Percentiles rank a stretch among this genome's conserved stretches.
These are phyloP conservation scores for Jamesozyma lodderae DNA, from an alignment of 805 yeast genomes.

Conservation along the genomic window DNA sequence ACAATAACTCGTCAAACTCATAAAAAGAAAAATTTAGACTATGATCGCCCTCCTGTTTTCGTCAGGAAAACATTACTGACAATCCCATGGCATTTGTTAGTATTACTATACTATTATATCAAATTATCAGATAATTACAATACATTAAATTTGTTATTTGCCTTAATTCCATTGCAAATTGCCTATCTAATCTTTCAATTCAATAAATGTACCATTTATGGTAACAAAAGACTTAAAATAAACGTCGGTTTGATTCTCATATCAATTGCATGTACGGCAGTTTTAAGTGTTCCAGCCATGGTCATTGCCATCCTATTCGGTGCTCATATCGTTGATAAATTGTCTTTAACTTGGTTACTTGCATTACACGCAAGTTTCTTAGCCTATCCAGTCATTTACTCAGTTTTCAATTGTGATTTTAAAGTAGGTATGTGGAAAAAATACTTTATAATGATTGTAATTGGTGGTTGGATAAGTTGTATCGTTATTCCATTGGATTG, in stretches of 20 bases:
- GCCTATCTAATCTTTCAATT: conserved; percentile 30
- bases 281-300: conserved; percentile 21
- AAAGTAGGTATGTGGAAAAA: conserved; percentile 36
- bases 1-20: conserved; percentile 18
- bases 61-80: conserved; percentile 24
- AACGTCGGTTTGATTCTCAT: conserved; percentile 19
- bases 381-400: conserved; percentile 54
- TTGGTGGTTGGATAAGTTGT: conserved; percentile 91
- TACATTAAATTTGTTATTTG: conserved; percentile 17
- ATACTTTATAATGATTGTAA: conserved; percentile 26
- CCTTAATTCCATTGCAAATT: conserved; percentile 30
- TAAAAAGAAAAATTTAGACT: conserved; percentile 16
- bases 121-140: conserved; percentile 23
- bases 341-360: conserved; percentile 48
- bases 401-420: conserved; percentile 45
- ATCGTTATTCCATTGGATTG: conserved; percentile 92
- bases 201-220: conserved; percentile 29
- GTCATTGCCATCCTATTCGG: conserved; percentile 56
- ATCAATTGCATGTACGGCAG: conserved; percentile 18
- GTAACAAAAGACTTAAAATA: conserved; percentile 26
- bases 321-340: conserved; percentile 57
- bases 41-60: conserved; percentile 29
- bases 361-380: conserved; percentile 55
- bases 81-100: conserved; percentile 27
- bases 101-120: conserved; percentile 30